These are phyloP conservation scores for Aspergillus oerlinghausenensis DNA, from an alignment of 2,329 filamentous ascomycete species.

Conservation along the genomic window DNA sequence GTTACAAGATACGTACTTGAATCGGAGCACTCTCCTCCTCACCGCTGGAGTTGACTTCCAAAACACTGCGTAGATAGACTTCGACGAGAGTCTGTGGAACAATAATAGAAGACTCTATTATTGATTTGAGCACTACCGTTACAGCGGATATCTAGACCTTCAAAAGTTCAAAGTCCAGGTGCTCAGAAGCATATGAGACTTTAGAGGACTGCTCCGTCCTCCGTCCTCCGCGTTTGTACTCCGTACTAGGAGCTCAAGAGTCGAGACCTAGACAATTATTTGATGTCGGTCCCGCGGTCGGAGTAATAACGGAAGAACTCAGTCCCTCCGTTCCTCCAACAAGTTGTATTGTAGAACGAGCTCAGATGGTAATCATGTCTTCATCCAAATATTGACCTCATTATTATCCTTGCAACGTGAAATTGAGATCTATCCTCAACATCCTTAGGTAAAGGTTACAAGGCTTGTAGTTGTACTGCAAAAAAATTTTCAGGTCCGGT, in stretches of 20 bases:
- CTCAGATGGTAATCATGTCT: not conserved
- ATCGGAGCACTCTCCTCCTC: constrained; percentile 10
- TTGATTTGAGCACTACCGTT: not conserved
- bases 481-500: constrained; percentile 2
- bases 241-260: not conserved
- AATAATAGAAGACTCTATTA: not conserved
- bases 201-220: not conserved
- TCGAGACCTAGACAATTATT: not conserved
- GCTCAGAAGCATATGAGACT: not conserved
- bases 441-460: not conserved
- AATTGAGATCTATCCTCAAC: not conserved
- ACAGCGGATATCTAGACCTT: not conserved
- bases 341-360: not conserved
- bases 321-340: not conserved
- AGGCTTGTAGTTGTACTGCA: not conserved
- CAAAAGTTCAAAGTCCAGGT: not conserved
- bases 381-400: not conserved
- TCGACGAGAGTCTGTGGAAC: not conserved
- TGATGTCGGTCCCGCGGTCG: not conserved
- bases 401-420: not conserved
- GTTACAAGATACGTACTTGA: not conserved
- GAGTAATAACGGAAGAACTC: constrained; percentile 6
- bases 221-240: not conserved
- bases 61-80: not conserved
- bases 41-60: not conserved